phyloP scores from a whole-genome alignment of 352 stramenopile species.

The Pythium rishiriense region DNA sequence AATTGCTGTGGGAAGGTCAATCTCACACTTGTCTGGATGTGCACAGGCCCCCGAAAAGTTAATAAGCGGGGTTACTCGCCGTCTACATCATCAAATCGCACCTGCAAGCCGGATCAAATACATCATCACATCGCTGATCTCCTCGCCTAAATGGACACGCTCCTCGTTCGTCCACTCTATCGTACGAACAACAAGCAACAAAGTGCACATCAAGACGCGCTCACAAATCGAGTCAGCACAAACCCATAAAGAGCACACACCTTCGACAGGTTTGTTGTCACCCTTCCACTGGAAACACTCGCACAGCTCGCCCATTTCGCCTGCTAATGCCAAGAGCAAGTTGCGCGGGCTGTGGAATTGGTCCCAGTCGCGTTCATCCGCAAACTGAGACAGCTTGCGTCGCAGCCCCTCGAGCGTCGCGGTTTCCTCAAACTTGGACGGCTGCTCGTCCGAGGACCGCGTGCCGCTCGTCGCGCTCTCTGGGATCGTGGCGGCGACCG shows the following conservation, averaged over 20 bases:
- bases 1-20: constrained; percentile 88
- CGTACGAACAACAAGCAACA: neutral
- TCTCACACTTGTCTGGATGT: constrained; percentile 73
- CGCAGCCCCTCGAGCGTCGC: constrained; percentile 36
- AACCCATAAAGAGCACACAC: constrained; percentile 28
- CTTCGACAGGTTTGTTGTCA: constrained; percentile 70
- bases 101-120: constrained; percentile 95
- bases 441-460: neutral
- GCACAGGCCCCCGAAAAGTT: neutral
- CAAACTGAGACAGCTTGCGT: constrained; percentile 33
- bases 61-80: too few relatives aligned
- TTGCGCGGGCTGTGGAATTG: constrained; percentile 85
- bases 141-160: constrained; percentile 91
- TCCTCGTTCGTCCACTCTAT: constrained; percentile 77
- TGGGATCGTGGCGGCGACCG: constrained; percentile 8
- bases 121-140: constrained; percentile 97
- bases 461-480: neutral
- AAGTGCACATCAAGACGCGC: too few relatives aligned
- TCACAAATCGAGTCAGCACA: too few relatives aligned
- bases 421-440: constrained; percentile 26
- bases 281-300: constrained; percentile 96
- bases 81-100: constrained; percentile 16
- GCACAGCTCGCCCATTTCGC: constrained; percentile 95
- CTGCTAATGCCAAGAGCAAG: constrained; percentile 92
- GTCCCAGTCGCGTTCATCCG: constrained; percentile 36